Conservation (phyloP, 768 basidiomycete species). For the Macrocybe gigantea region DNA sequence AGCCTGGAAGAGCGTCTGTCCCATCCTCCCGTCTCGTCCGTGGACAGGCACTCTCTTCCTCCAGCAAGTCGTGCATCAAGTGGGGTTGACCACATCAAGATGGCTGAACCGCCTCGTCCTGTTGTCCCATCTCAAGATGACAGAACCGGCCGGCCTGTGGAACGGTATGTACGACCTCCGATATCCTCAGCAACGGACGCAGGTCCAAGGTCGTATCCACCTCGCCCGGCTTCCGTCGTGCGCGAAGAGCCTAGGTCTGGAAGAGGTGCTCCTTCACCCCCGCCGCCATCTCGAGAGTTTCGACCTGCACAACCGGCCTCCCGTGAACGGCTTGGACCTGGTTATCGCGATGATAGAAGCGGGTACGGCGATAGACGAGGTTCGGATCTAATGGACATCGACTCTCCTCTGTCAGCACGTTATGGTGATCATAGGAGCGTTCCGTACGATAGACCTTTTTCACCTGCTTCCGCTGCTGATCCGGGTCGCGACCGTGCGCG, state of each 20-base stretch:
- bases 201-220: conserved; percentile 7
- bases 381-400: conserved; percentile 27
- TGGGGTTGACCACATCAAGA: conserved; percentile 6
- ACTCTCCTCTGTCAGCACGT: conserved; percentile 20
- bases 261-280: conserved; percentile 17
- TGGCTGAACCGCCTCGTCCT: conserved; percentile 3
- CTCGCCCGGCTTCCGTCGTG: conserved; percentile 16
- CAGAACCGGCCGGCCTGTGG: conserved; percentile 9
- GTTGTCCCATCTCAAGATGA: conserved; percentile 10
- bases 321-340: conserved; percentile 22
- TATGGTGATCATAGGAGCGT: conserved; percentile 25
- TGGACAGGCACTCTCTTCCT: conserved; percentile 12
- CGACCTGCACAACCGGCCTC: conserved; percentile 18
- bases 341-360: conserved; percentile 36
- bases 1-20: conserved; percentile 38
- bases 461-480: conserved; percentile 26
- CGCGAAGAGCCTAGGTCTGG: conserved; percentile 26
- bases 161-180: conserved; percentile 11
- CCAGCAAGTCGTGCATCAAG: conserved; percentile 10
- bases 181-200: conserved; percentile 6
- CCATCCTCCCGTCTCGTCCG: conserved; percentile 17
- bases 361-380: conserved; percentile 29
- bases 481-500: conserved; percentile 26
- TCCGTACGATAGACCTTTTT: conserved; percentile 20
- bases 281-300: conserved; percentile 24